Conservation (phyloP, 208 protist genomes). For the Leishmania turanica region DNA sequence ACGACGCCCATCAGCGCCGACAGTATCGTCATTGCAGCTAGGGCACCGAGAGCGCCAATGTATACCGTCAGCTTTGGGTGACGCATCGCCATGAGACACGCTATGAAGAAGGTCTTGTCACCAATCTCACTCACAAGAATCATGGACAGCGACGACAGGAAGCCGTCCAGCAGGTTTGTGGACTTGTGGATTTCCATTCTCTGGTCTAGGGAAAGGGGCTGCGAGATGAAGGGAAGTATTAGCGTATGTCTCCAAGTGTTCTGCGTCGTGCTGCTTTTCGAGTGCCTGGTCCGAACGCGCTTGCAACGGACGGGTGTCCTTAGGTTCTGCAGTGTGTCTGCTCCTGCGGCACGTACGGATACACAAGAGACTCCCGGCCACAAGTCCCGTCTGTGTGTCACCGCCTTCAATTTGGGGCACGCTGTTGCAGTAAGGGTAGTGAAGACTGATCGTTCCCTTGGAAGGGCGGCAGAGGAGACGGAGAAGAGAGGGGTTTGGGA, state of each 20-base stretch:
- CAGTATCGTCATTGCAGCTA: conserved; percentile 95
- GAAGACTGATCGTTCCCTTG: background rate
- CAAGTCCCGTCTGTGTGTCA: background rate
- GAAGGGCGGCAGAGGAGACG: background rate
- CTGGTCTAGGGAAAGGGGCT: conserved; percentile 3
- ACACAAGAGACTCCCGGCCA: background rate
- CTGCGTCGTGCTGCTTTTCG: background rate
- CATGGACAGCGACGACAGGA: conserved; percentile 89
- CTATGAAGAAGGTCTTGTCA: conserved; percentile 98
- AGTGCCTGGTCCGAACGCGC: background rate
- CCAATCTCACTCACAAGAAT: conserved; percentile 95
- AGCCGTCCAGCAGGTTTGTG: conserved; percentile 54
- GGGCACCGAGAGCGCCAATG: conserved; percentile 81
- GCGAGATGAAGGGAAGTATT: background rate
- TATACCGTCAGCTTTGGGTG: conserved; percentile 85
- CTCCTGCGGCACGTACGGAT: background rate
- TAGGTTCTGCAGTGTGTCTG: background rate
- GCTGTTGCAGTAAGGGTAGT: background rate
- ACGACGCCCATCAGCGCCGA: conserved; percentile 86
- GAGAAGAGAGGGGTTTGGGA: background rate
- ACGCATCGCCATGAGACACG: conserved; percentile 95
- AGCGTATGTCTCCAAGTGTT: background rate
- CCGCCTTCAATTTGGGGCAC: background rate
- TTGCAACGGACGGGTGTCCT: background rate
- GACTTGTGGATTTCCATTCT: conserved; percentile 23